A percentile compares a stretch with the other conserved stretches of the same genome.
Evolutionary conservation across 305 asterid genomes (phyloP).

Genomic region (Solanum hybrid): DNA sequence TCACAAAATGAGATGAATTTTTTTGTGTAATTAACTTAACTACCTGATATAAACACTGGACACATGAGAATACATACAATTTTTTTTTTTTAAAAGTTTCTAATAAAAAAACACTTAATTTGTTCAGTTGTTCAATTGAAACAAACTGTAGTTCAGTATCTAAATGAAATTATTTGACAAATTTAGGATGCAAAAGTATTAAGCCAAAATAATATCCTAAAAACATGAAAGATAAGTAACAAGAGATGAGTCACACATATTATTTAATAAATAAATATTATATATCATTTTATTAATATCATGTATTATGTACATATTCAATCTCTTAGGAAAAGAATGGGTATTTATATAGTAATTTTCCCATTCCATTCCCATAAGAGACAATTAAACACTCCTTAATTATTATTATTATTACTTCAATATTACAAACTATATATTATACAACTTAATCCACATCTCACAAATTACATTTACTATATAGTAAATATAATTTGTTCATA

Average conservation of each 20-base stretch:
- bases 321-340: neutral
- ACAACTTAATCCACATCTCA: neutral
- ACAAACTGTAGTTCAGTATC: neutral
- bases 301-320: neutral
- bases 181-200: neutral
- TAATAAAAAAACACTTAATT: too few relatives aligned
- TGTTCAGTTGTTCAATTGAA: neutral
- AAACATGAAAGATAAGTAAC: neutral
- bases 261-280: neutral
- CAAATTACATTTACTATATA: neutral
- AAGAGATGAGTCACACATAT: neutral
- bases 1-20: too few relatives aligned
- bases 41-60: neutral
- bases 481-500: neutral
- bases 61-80: too few relatives aligned
- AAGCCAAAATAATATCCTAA: neutral
- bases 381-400: neutral
- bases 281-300: neutral
- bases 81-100: too few relatives aligned
- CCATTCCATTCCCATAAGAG: neutral
- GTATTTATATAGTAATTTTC: neutral
- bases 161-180: accelerated
- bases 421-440: neutral
- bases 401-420: neutral
- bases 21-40: neutral